Conservation (phyloP, 2,329 filamentous ascomycete genomes). For the Gaeumannomyces tritici region DNA sequence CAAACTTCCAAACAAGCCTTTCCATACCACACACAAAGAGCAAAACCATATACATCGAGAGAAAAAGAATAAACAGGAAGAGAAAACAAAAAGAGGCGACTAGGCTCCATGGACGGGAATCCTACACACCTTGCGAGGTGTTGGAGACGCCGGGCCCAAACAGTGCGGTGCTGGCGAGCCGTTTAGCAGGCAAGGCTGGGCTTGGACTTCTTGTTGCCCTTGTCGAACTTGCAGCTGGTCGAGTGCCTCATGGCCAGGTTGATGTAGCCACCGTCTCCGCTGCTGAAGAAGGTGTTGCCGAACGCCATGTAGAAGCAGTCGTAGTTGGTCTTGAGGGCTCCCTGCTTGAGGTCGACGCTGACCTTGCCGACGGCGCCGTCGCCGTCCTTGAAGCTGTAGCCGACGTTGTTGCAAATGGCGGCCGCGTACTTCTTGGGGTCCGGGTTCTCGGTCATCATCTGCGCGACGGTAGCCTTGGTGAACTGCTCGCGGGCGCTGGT, state of each 20-base stretch:
- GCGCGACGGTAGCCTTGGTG: neutral
- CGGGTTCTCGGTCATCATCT: neutral
- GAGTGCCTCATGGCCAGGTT: neutral
- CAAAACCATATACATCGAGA: neutral
- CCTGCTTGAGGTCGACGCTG: neutral
- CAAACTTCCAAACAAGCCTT: neutral
- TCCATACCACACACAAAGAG: no score
- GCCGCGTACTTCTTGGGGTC: neutral
- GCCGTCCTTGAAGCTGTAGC: neutral
- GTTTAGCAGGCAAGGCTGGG: neutral
- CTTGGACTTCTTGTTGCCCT: neutral
- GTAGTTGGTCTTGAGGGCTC: neutral
- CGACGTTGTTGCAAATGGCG: conserved; percentile 1
- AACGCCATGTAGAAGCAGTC: neutral
- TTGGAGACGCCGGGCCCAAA: no score
- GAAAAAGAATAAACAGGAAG: neutral
- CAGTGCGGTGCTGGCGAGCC: neutral
- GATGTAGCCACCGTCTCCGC: neutral
- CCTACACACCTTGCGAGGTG: no score
- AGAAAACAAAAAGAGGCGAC: neutral
- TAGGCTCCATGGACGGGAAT: neutral
- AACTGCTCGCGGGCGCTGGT: neutral
- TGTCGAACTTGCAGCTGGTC: neutral
- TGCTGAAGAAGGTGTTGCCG: neutral
- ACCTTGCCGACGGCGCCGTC: neutral